These are phyloP conservation scores for Blepharisma undulans DNA, from an alignment of 169 alveolate species.

Conservation along the genomic window DNA sequence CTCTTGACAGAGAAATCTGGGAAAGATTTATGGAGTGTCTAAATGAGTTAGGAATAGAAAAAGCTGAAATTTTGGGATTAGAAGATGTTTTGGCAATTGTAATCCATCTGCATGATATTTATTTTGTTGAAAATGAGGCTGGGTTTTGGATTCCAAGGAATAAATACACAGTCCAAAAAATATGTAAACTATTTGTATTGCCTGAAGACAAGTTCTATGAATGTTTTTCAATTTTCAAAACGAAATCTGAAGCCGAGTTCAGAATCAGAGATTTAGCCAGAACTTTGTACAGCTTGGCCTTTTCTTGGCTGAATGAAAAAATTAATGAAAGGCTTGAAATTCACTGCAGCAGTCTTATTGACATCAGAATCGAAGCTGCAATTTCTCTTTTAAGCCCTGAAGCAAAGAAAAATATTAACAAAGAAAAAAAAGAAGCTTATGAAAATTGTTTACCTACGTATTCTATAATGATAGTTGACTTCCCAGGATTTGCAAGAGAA, in stretches of 20 bases:
- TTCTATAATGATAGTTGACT: conserved; percentile 20
- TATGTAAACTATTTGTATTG: background rate
- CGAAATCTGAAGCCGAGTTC: conserved; percentile 11
- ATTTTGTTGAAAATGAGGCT: background rate
- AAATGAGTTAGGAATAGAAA: background rate
- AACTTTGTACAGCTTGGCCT: background rate
- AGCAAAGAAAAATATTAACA: background rate
- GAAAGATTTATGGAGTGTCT: conserved; percentile 10
- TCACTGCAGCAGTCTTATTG: background rate
- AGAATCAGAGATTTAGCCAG: conserved; percentile 1
- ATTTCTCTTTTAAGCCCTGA: background rate
- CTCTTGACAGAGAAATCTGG: background rate
- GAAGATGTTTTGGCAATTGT: conserved; percentile 11
- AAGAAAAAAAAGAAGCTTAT: background rate
- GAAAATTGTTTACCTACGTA: background rate
- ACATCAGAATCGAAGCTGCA: background rate
- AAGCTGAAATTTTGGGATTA: background rate
- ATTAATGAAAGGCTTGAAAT: conserved; percentile 7
- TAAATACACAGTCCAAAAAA: background rate
- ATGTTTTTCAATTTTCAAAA: background rate
- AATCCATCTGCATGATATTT: background rate
- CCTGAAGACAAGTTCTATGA: background rate
- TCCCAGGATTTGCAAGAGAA: conserved; percentile 37
- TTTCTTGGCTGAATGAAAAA: conserved; percentile 10
- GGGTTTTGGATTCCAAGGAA: conserved; percentile 23